phyloP scores from a whole-genome alignment of 192 early-diverging fungal genomes.

The Linderina pennispora region DNA sequence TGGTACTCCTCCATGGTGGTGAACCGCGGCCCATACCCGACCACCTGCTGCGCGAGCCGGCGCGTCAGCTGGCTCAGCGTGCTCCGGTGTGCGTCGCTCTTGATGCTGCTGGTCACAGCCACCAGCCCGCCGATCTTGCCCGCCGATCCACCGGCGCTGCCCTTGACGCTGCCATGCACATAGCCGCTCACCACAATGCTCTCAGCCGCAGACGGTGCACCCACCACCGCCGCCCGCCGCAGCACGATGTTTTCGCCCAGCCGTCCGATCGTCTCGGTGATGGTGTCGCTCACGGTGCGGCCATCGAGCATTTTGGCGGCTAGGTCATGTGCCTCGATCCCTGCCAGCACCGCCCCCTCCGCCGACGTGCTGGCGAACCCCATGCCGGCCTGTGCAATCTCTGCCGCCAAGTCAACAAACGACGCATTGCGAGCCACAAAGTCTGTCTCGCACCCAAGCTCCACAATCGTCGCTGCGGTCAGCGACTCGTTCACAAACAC shows the following conservation, averaged over 20 bases:
- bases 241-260: conserved; percentile 87
- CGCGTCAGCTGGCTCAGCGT: conserved; percentile 54
- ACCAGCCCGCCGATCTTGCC: conserved; percentile 81
- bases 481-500: conserved; percentile 42
- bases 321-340: conserved; percentile 5
- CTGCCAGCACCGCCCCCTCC: not conserved
- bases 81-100: conserved; percentile 10
- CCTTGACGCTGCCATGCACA: conserved; percentile 59
- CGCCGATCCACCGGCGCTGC: conserved; percentile 22
- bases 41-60: conserved; percentile 81
- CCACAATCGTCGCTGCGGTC: conserved; percentile 57
- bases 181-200: conserved; percentile 55
- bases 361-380: not conserved
- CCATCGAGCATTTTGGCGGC: not conserved
- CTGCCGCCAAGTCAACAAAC: conserved; percentile 65
- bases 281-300: conserved; percentile 54
- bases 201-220: conserved; percentile 4
- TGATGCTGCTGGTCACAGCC: conserved; percentile 41
- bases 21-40: conserved; percentile 68
- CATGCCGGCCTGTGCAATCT: conserved; percentile 16
- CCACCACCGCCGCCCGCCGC: conserved; percentile 51
- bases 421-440: conserved; percentile 84
- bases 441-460: conserved; percentile 87
- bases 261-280: conserved; percentile 75
- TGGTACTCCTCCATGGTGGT: conserved; percentile 43